phyloP scores from a whole-genome alignment of 2,329 filamentous ascomycete genomes.

The Periglandula ipomoeae region DNA sequence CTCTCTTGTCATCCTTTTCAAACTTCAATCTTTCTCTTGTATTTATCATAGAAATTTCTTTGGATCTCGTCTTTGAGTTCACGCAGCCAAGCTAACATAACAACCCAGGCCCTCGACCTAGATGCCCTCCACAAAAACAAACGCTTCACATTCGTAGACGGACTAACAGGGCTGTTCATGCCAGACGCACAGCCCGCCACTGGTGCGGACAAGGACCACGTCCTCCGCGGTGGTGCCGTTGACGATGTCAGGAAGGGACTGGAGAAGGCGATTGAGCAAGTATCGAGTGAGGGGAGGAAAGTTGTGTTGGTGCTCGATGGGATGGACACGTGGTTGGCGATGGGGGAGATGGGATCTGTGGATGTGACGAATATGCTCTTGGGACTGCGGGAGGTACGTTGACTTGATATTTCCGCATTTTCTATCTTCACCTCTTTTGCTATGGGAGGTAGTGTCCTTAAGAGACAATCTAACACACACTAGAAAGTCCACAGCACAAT shows the following conservation, averaged over 20 bases:
- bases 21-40: too few species aligned
- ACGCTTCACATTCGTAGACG: slow-evolving; percentile 67
- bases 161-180: slow-evolving; percentile 50
- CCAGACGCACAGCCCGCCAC: slow-evolving; percentile 18
- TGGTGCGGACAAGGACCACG: slow-evolving; percentile 9
- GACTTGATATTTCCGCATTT: not conserved
- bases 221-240: slow-evolving; percentile 23
- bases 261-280: slow-evolving; percentile 27
- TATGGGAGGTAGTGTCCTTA: too few species aligned
- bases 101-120: slow-evolving; percentile 59
- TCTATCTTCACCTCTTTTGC: not conserved
- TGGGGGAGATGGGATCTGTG: slow-evolving; percentile 34
- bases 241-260: slow-evolving; percentile 30
- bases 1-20: too few species aligned
- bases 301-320: slow-evolving; percentile 58
- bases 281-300: slow-evolving; percentile 16
- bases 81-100: not conserved
- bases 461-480: too few species aligned
- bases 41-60: too few species aligned
- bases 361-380: slow-evolving; percentile 48
- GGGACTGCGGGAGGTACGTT: slow-evolving; percentile 53
- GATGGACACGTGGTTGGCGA: slow-evolving; percentile 54
- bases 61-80: too few species aligned
- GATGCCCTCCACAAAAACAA: slow-evolving; percentile 46
- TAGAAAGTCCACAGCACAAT: slow-evolving; percentile 57